Conservation (phyloP, 352 stramenopile genomes). For the Pythium monospermum region DNA sequence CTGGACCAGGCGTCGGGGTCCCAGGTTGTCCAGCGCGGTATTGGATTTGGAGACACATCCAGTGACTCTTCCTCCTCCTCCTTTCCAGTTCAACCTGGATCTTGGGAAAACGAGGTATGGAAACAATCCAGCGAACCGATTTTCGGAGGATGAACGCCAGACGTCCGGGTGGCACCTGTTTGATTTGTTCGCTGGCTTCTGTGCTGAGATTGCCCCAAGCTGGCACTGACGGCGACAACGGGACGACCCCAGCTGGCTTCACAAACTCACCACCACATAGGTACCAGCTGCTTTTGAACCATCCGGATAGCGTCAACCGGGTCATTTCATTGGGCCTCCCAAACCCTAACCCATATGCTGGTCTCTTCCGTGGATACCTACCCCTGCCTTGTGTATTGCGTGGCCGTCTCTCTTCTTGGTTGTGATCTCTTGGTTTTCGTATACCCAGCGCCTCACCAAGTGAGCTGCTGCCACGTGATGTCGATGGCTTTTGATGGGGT, state of each 20-base stretch:
- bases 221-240: slow-evolving; percentile 4
- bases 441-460: slow-evolving; percentile 4
- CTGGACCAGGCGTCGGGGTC: too few species aligned
- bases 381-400: slow-evolving; percentile 13
- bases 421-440: slow-evolving; percentile 14
- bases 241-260: not conserved
- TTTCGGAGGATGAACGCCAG: slow-evolving; percentile 7
- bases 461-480: slow-evolving; percentile 24
- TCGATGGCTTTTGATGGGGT: slow-evolving; percentile 11
- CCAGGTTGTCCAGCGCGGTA: too few species aligned
- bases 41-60: too few species aligned
- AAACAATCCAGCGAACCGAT: not conserved
- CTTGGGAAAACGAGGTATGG: too few species aligned
- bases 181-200: slow-evolving; percentile 10
- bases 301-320: slow-evolving; percentile 9
- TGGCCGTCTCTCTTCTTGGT: slow-evolving; percentile 18
- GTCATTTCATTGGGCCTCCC: slow-evolving; percentile 9
- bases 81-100: too few species aligned
- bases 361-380: slow-evolving; percentile 21
- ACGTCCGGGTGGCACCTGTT: slow-evolving; percentile 19
- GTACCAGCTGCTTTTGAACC: slow-evolving; percentile 17
- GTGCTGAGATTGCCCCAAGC: not conserved
- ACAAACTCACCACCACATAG: slow-evolving; percentile 14
- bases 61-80: too few species aligned
- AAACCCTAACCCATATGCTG: slow-evolving; percentile 8